A percentile compares a stretch with the other conserved stretches of the same genome.
Evolutionary conservation across 2,329 filamentous ascomycete species (phyloP).

Genomic region (Sporothrix pallida): DNA sequence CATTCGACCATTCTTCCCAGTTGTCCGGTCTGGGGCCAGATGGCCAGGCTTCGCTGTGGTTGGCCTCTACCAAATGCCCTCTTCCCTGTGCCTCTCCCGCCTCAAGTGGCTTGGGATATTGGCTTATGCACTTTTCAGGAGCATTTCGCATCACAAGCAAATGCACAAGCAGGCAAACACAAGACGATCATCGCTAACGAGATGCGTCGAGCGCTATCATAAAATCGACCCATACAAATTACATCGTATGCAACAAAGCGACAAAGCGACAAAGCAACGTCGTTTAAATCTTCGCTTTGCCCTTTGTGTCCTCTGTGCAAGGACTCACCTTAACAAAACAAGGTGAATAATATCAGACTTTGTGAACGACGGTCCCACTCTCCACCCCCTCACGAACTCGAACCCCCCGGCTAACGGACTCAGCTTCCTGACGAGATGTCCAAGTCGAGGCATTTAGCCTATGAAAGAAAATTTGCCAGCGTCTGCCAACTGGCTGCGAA

Average conservation of each 20-base stretch:
- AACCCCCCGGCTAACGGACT: background rate
- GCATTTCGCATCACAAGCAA: background rate
- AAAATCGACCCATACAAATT: background rate
- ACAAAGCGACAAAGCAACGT: background rate
- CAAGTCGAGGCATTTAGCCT: constrained; percentile 18
- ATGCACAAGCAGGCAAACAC: background rate
- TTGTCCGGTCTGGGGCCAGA: background rate
- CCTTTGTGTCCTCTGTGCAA: background rate
- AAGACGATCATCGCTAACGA: background rate
- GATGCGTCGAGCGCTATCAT: background rate
- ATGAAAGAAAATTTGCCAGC: constrained; percentile 1
- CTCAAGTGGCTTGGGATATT: constrained; percentile 16
- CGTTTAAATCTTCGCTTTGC: background rate
- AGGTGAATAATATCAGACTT: constrained; percentile 9
- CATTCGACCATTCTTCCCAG: background rate
- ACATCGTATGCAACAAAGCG: background rate
- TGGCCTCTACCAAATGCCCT: background rate
- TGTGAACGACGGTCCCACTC: constrained; percentile 1
- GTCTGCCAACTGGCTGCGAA: constrained; percentile 9
- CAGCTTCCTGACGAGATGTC: constrained; percentile 4
- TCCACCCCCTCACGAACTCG: background rate
- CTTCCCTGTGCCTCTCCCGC: constrained; percentile 20
- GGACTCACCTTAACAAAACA: background rate
- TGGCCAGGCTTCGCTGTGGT: background rate
- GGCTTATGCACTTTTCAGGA: constrained; percentile 7